A percentile compares a stretch with the other conserved stretches of the same genome.
Evolutionary conservation across 108 stramenopile species (phyloP).

Genomic region (Cyclotella kingstonii): DNA sequence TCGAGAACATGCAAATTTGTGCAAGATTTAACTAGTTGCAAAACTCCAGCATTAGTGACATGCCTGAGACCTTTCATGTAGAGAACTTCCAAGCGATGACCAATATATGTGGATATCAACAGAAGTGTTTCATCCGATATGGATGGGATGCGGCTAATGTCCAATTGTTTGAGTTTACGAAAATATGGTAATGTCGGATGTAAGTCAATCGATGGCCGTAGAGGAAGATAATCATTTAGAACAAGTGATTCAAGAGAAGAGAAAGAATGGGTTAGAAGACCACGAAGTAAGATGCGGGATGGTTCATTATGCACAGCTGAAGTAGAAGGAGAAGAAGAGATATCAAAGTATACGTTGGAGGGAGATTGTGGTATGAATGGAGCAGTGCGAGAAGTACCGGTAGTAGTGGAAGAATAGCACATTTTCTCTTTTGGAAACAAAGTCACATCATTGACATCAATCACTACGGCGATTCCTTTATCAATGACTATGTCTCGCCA

Average conservation of each 20-base stretch:
- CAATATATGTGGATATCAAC: conserved; percentile 41
- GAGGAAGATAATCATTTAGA: conserved; percentile 50
- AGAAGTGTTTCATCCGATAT: conserved; percentile 57
- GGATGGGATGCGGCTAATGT: conserved; percentile 50
- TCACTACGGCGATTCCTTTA: conserved; percentile 46
- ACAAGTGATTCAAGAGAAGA: conserved; percentile 51
- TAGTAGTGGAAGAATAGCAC: neutral
- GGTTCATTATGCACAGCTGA: neutral
- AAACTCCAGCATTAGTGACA: conserved; percentile 55
- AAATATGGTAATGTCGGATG: conserved; percentile 54
- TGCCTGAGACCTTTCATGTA: conserved; percentile 55
- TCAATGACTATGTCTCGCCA: conserved; percentile 52
- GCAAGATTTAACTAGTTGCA: conserved; percentile 44
- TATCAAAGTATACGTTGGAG: neutral
- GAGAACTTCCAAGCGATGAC: conserved; percentile 48
- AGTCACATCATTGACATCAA: conserved; percentile 49
- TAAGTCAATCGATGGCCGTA: conserved; percentile 41
- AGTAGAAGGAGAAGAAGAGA: conserved; percentile 10
- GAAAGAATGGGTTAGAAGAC: conserved; percentile 46
- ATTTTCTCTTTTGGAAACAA: conserved; percentile 20
- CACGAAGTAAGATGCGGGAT: conserved; percentile 35
- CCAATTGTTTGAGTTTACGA: conserved; percentile 46
- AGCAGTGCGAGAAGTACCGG: neutral
- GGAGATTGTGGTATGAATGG: conserved; percentile 9
- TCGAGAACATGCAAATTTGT: conserved; percentile 53